These are phyloP conservation scores for Stachybotrys elegans DNA, from an alignment of 2,329 filamentous ascomycete genomes.

Conservation along the genomic window DNA sequence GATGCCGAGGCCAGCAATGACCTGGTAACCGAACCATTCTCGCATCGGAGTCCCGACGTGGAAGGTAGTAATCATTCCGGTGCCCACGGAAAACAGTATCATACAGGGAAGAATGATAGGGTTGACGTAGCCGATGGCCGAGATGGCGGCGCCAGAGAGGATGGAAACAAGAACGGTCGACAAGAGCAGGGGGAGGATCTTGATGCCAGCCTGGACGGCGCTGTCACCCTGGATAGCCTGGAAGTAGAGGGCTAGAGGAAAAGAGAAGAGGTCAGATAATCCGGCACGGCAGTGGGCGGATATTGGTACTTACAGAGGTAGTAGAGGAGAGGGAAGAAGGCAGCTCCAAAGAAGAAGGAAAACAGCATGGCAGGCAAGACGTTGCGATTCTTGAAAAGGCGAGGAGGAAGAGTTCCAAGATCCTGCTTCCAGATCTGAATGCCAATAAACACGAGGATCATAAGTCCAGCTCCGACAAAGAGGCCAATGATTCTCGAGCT, in stretches of 20 bases:
- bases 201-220: conserved; percentile 50
- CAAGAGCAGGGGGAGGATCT: conserved; percentile 48
- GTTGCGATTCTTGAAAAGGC: conserved; percentile 38
- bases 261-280: conserved; percentile 7
- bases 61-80: conserved; percentile 51
- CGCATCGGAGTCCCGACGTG: conserved; percentile 37
- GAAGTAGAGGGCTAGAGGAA: conserved; percentile 40
- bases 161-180: conserved; percentile 45
- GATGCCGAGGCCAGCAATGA: conserved; percentile 49
- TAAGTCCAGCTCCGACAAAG: conserved; percentile 41
- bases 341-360: conserved; percentile 42
- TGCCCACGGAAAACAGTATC: conserved; percentile 38
- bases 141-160: conserved; percentile 35
- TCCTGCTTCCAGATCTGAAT: conserved; percentile 39
- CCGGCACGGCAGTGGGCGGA: not conserved
- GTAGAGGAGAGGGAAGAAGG: conserved; percentile 49
- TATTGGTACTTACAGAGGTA: conserved; percentile 39
- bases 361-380: conserved; percentile 38
- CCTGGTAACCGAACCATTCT: conserved; percentile 55
- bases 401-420: conserved; percentile 39
- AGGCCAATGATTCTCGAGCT: conserved; percentile 44
- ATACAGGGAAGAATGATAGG: conserved; percentile 35
- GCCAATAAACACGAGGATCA: conserved; percentile 41
- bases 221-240: conserved; percentile 47
- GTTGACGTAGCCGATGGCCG: conserved; percentile 36